A percentile compares a stretch with the other conserved stretches of the same genome.
Conservation (phyloP, 208 protist species). For the Strigomonas culicis region DNA sequence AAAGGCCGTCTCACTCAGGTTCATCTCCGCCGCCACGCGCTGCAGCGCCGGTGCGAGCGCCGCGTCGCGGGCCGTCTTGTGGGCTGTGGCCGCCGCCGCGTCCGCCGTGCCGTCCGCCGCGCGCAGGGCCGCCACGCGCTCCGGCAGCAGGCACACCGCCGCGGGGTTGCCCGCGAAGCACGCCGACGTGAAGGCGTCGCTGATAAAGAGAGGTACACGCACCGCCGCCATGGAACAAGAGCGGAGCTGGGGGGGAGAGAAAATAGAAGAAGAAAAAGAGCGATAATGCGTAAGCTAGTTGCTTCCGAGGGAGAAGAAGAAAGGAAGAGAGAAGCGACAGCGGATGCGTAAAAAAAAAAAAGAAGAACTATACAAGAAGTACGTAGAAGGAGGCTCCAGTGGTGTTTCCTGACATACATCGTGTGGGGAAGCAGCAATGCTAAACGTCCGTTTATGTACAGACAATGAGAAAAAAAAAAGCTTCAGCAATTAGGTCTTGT, state of each 20-base stretch:
- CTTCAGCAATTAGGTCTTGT: background rate
- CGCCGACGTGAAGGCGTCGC: constrained; percentile 57
- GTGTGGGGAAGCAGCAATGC: background rate
- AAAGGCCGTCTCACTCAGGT: constrained; percentile 63
- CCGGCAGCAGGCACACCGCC: constrained; percentile 53
- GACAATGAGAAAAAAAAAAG: background rate
- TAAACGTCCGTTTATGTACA: background rate
- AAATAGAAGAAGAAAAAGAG: constrained; percentile 11
- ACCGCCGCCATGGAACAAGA: constrained; percentile 23
- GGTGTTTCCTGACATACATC: background rate
- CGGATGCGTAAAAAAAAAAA: constrained; percentile 7
- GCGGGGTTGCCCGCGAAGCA: constrained; percentile 68
- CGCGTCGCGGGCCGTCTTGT: constrained; percentile 36
- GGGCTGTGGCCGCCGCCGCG: constrained; percentile 37
- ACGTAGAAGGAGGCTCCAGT: background rate
- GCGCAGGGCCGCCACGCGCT: constrained; percentile 36
- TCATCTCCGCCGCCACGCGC: constrained; percentile 53
- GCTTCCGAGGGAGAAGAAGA: background rate
- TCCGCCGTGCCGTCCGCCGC: constrained; percentile 50
- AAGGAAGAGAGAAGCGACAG: constrained; percentile 11
- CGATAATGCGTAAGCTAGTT: background rate
- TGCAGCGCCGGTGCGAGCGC: constrained; percentile 51
- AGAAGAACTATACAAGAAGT: constrained; percentile 11
- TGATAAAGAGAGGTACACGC: constrained; percentile 47
- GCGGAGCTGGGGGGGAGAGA: background rate